These are phyloP conservation scores for Carallia pectinifolia DNA, from an alignment of 345 rosid genomes.

Conservation along the genomic window DNA sequence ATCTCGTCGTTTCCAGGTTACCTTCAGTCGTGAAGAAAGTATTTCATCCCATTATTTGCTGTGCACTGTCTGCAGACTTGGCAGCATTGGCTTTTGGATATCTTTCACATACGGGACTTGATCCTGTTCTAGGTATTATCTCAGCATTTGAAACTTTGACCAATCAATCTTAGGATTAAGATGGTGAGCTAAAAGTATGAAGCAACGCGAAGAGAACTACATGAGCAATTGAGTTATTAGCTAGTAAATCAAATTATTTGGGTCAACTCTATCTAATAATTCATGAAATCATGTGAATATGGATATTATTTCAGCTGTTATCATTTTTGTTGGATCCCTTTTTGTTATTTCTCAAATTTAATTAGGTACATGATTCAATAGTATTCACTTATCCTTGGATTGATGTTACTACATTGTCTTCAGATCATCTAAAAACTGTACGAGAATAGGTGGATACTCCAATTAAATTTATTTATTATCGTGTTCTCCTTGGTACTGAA, in stretches of 20 bases:
- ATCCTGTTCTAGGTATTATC: slow-evolving; percentile 74
- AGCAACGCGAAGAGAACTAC: background rate
- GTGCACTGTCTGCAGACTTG: slow-evolving; percentile 75
- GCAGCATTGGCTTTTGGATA: slow-evolving; percentile 83
- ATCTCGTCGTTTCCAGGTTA: slow-evolving; percentile 48
- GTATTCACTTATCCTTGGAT: too few relatives aligned
- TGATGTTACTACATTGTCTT: too few relatives aligned
- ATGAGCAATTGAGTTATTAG: background rate
- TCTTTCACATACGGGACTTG: slow-evolving; percentile 70
- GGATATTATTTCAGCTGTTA: too few relatives aligned
- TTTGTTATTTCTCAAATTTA: too few relatives aligned
- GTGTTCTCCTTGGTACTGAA: too few relatives aligned
- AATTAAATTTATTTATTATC: too few relatives aligned
- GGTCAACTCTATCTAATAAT: background rate
- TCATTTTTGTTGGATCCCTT: too few relatives aligned
- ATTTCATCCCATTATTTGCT: slow-evolving; percentile 87
- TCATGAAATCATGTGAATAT: too few relatives aligned
- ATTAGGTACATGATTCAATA: too few relatives aligned
- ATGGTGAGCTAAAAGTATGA: background rate
- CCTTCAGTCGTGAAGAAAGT: slow-evolving; percentile 70
- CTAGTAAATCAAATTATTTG: background rate
- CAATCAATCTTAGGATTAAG: background rate
- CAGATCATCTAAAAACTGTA: too few relatives aligned
- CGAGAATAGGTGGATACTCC: too few relatives aligned
- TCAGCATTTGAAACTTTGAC: background rate